These are phyloP conservation scores for Backusella westeae DNA, from an alignment of 192 early-diverging fungal species.

Conservation along the genomic window DNA sequence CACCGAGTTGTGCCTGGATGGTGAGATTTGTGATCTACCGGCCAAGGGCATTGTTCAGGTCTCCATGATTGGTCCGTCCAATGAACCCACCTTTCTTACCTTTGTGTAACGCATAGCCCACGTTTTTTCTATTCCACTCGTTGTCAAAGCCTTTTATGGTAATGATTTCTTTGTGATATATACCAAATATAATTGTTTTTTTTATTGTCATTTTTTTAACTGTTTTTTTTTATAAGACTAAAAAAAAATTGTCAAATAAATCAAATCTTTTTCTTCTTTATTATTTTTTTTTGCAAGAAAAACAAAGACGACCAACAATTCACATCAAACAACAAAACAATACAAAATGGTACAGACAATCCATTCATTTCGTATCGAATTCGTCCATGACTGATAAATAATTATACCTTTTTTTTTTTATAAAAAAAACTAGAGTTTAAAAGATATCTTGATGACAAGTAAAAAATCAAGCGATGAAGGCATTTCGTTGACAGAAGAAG, in stretches of 20 bases:
- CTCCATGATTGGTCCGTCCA: slow-evolving; percentile 2
- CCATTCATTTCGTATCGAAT: not conserved
- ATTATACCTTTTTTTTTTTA: not conserved
- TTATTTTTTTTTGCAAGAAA: not conserved
- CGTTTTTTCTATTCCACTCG: slow-evolving; percentile 7
- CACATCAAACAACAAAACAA: not conserved
- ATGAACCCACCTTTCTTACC: not conserved
- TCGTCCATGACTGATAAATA: too few species aligned
- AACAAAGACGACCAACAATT: not conserved
- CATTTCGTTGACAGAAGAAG: slow-evolving; percentile 7
- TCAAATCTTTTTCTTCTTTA: not conserved
- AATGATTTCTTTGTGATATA: not conserved
- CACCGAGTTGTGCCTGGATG: slow-evolving; percentile 46
- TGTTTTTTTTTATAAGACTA: not conserved
- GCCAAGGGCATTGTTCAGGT: slow-evolving; percentile 12
- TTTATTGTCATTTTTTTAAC: not conserved
- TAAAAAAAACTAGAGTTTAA: not conserved
- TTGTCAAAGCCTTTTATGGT: not conserved
- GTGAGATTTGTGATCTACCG: slow-evolving; percentile 33
- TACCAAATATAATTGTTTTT: not conserved
- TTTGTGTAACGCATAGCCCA: not conserved
- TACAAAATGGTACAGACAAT: not conserved
- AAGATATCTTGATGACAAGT: not conserved
- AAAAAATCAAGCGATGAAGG: not conserved
- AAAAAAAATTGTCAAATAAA: not conserved